Conservation (phyloP, 441 rosid species). For the Melastoma candidum region DNA sequence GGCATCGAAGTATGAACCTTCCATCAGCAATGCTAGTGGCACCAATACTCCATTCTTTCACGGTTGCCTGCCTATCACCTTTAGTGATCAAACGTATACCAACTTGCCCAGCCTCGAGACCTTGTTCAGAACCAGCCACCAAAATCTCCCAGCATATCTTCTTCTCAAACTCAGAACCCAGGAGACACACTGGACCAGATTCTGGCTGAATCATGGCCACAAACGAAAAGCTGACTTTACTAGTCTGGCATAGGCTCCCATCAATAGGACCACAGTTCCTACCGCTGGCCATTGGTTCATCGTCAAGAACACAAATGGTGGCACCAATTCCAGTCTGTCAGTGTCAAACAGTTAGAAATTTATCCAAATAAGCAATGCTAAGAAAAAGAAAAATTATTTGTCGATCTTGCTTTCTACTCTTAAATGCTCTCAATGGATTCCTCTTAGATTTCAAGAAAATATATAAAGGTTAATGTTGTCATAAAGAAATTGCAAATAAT, state of each 20-base stretch:
- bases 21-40: conserved; percentile 99
- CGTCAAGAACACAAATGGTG: conserved; percentile 93
- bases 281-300: conserved; percentile 89
- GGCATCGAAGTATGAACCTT: conserved; percentile 43
- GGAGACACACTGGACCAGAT: conserved; percentile 98
- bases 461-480: no score
- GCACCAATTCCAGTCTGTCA: conserved; percentile 78
- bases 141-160: conserved; percentile 97
- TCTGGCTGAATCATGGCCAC: conserved; percentile 95
- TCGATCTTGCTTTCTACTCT: no score
- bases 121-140: conserved; percentile 99
- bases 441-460: no score
- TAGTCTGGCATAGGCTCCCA: conserved; percentile 64
- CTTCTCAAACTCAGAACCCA: conserved; percentile 96
- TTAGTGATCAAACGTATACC: conserved; percentile 90
- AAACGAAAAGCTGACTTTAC: conserved; percentile 87
- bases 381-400: neutral
- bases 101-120: conserved; percentile 99
- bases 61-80: conserved; percentile 91
- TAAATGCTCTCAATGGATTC: no score
- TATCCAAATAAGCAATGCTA: neutral
- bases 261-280: conserved; percentile 88
- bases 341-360: neutral
- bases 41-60: conserved; percentile 97
- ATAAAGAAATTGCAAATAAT: no score